Evolutionary conservation across 1,139 yeast genomes (phyloP).

Genomic region (Kurtzmaniella quercitrusa): DNA sequence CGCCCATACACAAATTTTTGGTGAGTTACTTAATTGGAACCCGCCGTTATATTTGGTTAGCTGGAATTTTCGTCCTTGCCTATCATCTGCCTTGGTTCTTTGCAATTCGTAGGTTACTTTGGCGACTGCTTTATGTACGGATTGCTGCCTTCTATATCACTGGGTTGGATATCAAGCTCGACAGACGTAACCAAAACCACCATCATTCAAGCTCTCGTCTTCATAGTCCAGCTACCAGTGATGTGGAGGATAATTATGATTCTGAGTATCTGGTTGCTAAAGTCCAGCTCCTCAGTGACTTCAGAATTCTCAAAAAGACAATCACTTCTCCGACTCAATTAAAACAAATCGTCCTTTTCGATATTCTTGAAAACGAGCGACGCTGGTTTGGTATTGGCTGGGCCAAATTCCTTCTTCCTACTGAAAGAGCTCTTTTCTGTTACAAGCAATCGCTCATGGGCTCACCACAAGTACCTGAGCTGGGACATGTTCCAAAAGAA

Average conservation of each 20-base stretch:
- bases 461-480: constrained; percentile 20
- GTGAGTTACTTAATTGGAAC: constrained; percentile 34
- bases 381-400: constrained; percentile 64
- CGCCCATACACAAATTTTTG: constrained; percentile 46
- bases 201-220: constrained; percentile 17
- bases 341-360: constrained; percentile 46
- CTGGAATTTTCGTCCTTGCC: constrained; percentile 40
- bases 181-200: constrained; percentile 16
- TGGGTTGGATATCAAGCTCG: constrained; percentile 37
- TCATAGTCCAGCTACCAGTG: constrained; percentile 24
- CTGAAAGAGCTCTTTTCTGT: constrained; percentile 49
- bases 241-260: constrained; percentile 18
- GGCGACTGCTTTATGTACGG: constrained; percentile 52
- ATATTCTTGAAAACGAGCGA: constrained; percentile 54
- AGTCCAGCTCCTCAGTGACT: constrained; percentile 28
- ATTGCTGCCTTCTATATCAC: constrained; percentile 40
- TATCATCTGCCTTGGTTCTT: constrained; percentile 54
- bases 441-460: constrained; percentile 36
- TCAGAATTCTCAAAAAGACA: constrained; percentile 37
- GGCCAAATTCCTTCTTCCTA: constrained; percentile 48
- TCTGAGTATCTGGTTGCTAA: constrained; percentile 7
- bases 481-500: background rate
- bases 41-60: constrained; percentile 30
- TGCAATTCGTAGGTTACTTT: constrained; percentile 45
- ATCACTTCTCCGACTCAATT: constrained; percentile 40